Evolutionary conservation across 768 basidiomycete species (phyloP).

Genomic region (Vararia minispora): DNA sequence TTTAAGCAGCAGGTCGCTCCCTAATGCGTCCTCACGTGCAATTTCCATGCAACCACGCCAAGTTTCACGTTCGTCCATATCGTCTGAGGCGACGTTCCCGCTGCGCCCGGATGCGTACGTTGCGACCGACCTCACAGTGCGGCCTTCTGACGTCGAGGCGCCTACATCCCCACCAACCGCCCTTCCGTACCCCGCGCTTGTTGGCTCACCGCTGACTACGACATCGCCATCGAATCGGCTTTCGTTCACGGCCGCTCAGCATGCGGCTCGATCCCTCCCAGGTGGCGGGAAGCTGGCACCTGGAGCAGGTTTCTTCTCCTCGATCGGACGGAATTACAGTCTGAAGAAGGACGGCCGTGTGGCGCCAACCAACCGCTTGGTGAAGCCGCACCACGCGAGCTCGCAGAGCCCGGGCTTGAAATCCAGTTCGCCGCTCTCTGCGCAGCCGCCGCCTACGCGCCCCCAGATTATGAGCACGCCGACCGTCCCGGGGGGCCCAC

Average conservation of each 20-base stretch:
- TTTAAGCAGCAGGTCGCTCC: slow-evolving; percentile 22
- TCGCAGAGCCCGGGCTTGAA: slow-evolving; percentile 20
- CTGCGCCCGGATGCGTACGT: slow-evolving; percentile 65
- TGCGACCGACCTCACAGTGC: slow-evolving; percentile 62
- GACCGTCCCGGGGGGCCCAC: slow-evolving; percentile 62
- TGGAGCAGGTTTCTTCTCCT: slow-evolving; percentile 53
- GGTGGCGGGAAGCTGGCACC: slow-evolving; percentile 7
- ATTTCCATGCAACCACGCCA: slow-evolving; percentile 58
- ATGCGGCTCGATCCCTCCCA: slow-evolving; percentile 1
- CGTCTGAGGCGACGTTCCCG: slow-evolving; percentile 72
- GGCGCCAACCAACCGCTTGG: slow-evolving; percentile 25
- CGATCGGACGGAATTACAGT: slow-evolving; percentile 64
- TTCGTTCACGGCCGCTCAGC: not conserved
- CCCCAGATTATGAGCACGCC: slow-evolving; percentile 29
- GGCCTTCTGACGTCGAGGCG: slow-evolving; percentile 27
- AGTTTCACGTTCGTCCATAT: slow-evolving; percentile 58
- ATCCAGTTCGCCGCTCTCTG: too few species aligned
- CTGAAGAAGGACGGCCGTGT: slow-evolving; percentile 27
- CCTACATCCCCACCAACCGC: slow-evolving; percentile 37
- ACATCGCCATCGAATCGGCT: slow-evolving; percentile 4
- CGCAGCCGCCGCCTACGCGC: slow-evolving; percentile 23
- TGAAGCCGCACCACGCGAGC: slow-evolving; percentile 25
- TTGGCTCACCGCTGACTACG: slow-evolving; percentile 23
- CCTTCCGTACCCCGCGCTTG: slow-evolving; percentile 70
- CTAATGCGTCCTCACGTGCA: too few species aligned